These are phyloP conservation scores for Hypoxylon sp. DNA, from an alignment of 2,329 filamentous ascomycete genomes.

Conservation along the genomic window DNA sequence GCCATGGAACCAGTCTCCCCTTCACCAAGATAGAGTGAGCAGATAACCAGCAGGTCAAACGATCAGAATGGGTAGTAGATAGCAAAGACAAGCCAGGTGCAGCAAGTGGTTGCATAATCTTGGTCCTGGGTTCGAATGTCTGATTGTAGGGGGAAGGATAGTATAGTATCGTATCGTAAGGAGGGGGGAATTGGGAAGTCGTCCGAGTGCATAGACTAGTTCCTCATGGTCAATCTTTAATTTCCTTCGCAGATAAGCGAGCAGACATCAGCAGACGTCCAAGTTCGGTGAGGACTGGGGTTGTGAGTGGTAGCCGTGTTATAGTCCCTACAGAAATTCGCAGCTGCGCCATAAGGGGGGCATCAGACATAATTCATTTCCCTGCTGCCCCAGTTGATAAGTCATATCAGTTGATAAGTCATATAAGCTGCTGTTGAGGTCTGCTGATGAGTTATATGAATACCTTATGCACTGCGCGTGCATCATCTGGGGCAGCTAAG, in stretches of 20 bases:
- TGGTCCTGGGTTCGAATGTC: neutral
- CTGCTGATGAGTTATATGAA: conserved; percentile 30
- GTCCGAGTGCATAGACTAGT: neutral
- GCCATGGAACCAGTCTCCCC: neutral
- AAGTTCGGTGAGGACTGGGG: conserved; percentile 37
- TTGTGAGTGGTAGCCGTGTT: conserved; percentile 25
- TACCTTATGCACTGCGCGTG: conserved; percentile 21
- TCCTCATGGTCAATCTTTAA: neutral
- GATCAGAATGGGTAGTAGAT: neutral
- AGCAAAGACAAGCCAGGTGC: neutral
- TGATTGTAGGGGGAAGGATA: neutral
- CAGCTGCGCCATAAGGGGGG: conserved; percentile 1
- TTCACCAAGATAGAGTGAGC: neutral
- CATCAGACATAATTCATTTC: neutral
- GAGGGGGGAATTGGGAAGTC: neutral
- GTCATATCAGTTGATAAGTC: conserved; percentile 6
- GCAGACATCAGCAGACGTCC: conserved; percentile 18
- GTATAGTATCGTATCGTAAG: neutral
- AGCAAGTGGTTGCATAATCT: neutral
- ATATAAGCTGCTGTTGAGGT: conserved; percentile 14
- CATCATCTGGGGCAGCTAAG: conserved; percentile 29
- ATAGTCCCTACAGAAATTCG: neutral
- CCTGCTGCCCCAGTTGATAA: conserved; percentile 8
- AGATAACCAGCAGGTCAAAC: neutral
- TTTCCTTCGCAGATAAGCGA: conserved; percentile 2